These are phyloP conservation scores for Phytophthora foliorum DNA, from an alignment of 352 stramenopile genomes.

Conservation along the genomic window DNA sequence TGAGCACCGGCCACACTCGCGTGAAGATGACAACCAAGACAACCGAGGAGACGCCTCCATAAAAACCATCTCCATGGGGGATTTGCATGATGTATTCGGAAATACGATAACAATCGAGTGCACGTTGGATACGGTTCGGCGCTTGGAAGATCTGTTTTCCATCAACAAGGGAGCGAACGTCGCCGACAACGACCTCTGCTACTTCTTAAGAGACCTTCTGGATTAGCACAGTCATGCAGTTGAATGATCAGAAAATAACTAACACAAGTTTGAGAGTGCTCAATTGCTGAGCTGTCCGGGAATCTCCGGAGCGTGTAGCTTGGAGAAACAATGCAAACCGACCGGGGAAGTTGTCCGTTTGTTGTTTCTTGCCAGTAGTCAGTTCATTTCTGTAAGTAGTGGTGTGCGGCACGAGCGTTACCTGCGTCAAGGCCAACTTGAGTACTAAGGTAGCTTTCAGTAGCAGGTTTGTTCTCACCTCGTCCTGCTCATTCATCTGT, in stretches of 20 bases:
- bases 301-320: slow-evolving; percentile 57
- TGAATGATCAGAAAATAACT: slow-evolving; percentile 1
- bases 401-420: slow-evolving; percentile 69
- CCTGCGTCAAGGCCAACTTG: slow-evolving; percentile 59
- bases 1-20: neutral
- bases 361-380: slow-evolving; percentile 39
- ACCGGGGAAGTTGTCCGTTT: slow-evolving; percentile 43
- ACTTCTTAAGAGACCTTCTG: slow-evolving; percentile 77
- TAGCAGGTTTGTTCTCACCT: slow-evolving; percentile 20
- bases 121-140: slow-evolving; percentile 54
- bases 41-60: neutral
- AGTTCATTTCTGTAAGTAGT: slow-evolving; percentile 59
- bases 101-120: slow-evolving; percentile 54
- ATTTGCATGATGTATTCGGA: slow-evolving; percentile 55
- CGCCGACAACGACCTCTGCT: slow-evolving; percentile 71
- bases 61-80: neutral
- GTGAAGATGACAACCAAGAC: neutral
- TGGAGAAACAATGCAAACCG: slow-evolving; percentile 77
- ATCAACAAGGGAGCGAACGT: slow-evolving; percentile 47
- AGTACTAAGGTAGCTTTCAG: neutral
- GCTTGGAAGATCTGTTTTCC: slow-evolving; percentile 64
- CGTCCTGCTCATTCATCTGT: slow-evolving; percentile 51
- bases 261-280: slow-evolving; percentile 6
- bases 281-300: slow-evolving; percentile 48
- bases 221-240: slow-evolving; percentile 36